phyloP scores from a whole-genome alignment of 768 basidiomycete species.

The Butyriboletus loyo region DNA sequence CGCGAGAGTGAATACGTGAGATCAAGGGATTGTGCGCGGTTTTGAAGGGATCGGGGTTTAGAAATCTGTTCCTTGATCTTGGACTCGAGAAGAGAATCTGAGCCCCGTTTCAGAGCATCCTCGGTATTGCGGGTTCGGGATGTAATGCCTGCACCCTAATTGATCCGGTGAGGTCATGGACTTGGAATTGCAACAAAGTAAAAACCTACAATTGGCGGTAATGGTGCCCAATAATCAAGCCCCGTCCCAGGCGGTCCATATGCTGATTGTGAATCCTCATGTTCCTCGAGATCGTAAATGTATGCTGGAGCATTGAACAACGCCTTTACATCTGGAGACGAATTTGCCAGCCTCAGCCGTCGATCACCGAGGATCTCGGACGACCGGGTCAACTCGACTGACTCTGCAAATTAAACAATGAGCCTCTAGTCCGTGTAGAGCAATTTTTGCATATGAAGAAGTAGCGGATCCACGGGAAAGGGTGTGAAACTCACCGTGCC shows the following conservation, averaged over 20 bases:
- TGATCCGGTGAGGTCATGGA: conserved; percentile 19
- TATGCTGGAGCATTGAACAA: conserved; percentile 86
- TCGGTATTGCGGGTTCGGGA: conserved; percentile 67
- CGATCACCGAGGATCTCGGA: conserved; percentile 66
- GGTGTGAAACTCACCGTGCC: conserved; percentile 48
- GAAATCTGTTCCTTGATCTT: conserved; percentile 74
- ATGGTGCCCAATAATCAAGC: conserved; percentile 73
- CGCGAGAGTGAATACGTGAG: conserved; percentile 81
- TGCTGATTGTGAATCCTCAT: conserved; percentile 58
- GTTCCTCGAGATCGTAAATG: conserved; percentile 76
- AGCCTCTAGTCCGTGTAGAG: conserved; percentile 3
- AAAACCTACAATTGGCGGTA: conserved; percentile 67
- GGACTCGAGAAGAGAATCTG: conserved; percentile 79
- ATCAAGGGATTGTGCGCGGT: conserved; percentile 88
- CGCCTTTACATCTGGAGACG: conserved; percentile 93
- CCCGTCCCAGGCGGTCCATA: conserved; percentile 51
- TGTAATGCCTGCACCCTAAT: conserved; percentile 66
- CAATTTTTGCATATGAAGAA: conserved; percentile 11
- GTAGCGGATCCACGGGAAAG: conserved; percentile 28
- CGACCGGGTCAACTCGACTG: conserved; percentile 67
- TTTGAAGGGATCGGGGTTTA: conserved; percentile 79
- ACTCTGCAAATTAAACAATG: conserved; percentile 45
- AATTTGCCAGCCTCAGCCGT: conserved; percentile 78
- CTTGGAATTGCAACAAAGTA: conserved; percentile 1
- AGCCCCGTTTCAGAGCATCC: conserved; percentile 76